Percentiles rank a stretch among this genome's conserved stretches.
phyloP scores from a whole-genome alignment of 2,329 filamentous ascomycete species.

The Coniochaeta hoffmannii region DNA sequence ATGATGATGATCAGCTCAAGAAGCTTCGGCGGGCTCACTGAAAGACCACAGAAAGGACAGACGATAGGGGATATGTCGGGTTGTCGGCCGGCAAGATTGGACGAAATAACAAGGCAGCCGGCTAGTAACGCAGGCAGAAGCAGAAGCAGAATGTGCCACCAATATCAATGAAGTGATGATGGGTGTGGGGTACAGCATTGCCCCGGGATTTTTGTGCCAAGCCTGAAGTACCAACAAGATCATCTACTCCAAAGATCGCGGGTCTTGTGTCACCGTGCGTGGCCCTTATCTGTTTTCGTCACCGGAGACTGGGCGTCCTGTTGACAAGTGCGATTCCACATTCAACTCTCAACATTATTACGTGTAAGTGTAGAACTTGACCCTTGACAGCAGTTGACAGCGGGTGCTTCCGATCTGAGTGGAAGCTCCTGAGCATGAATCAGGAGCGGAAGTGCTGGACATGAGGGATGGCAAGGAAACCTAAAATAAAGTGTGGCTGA shows the following conservation, averaged over 20 bases:
- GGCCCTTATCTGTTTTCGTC: too few species aligned
- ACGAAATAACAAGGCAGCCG: background rate
- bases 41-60: background rate
- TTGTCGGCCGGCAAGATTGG: background rate
- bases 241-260: background rate
- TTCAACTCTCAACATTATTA: too few species aligned
- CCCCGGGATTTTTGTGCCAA: background rate
- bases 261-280: background rate
- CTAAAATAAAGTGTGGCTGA: slow-evolving; percentile 1
- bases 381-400: too few species aligned
- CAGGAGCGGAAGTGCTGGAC: background rate
- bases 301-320: too few species aligned
- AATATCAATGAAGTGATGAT: too few species aligned
- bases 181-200: background rate
- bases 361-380: too few species aligned
- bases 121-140: background rate
- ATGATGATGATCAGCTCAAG: background rate
- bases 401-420: too few species aligned
- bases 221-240: background rate
- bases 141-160: background rate
- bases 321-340: too few species aligned
- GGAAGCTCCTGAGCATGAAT: too few species aligned
- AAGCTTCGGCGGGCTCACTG: too few species aligned
- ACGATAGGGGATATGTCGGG: background rate
- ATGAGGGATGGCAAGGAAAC: background rate